phyloP scores from a whole-genome alignment of 106 monocot genomes.

The Dendrobium huoshanense region DNA sequence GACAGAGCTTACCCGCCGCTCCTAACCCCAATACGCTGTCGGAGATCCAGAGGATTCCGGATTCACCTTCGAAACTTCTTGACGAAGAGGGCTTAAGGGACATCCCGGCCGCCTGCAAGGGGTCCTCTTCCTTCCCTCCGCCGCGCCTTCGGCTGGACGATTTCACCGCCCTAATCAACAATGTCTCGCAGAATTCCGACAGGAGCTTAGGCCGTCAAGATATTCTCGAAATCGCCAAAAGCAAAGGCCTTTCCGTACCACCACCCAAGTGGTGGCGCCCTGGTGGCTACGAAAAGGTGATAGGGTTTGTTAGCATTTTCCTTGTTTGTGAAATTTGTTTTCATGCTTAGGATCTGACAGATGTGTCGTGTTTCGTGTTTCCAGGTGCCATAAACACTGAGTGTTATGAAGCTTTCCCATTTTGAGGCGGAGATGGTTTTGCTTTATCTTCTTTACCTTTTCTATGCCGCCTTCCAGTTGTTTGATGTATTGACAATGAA shows the following conservation, averaged over 20 bases:
- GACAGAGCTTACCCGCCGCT: neutral
- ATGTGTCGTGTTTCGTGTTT: neutral
- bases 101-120: neutral
- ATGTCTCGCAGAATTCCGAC: neutral
- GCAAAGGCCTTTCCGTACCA: neutral
- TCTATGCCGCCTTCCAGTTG: neutral
- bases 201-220: neutral
- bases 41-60: neutral
- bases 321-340: neutral
- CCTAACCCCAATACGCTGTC: neutral
- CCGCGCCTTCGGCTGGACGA: neutral
- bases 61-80: neutral
- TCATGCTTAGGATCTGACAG: neutral
- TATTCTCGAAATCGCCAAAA: constrained; percentile 1
- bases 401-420: neutral
- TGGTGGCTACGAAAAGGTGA: constrained; percentile 2
- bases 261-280: neutral
- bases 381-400: neutral
- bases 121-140: neutral
- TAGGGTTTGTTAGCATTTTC: neutral
- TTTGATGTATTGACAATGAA: neutral
- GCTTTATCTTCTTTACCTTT: neutral
- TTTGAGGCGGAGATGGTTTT: neutral
- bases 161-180: neutral
- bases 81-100: neutral